A percentile compares a stretch with the other conserved stretches of the same genome.
These are phyloP conservation scores for Aquilaria sinensis DNA, from an alignment of 345 rosid genomes.

Conservation along the genomic window DNA sequence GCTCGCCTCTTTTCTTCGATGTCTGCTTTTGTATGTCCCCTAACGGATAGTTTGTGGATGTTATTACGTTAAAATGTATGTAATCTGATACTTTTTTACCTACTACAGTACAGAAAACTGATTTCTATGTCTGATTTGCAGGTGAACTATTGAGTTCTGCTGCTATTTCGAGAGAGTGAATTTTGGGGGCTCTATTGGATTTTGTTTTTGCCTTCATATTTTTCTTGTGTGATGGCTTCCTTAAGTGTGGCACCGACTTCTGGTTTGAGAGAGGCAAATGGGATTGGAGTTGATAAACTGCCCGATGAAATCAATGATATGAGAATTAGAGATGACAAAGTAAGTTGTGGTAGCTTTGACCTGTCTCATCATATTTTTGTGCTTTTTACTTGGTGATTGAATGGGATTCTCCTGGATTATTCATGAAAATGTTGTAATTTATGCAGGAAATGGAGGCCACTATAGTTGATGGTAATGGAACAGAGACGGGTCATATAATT, in stretches of 20 bases:
- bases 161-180: slow-evolving; percentile 9
- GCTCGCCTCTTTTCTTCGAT: background rate
- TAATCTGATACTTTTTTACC: background rate
- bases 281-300: slow-evolving; percentile 64
- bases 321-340: slow-evolving; percentile 92
- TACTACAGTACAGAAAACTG: background rate
- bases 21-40: background rate
- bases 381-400: background rate
- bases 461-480: slow-evolving; percentile 79
- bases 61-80: background rate
- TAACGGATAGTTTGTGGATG: background rate
- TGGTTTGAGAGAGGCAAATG: slow-evolving; percentile 49
- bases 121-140: slow-evolving; percentile 11
- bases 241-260: slow-evolving; percentile 45
- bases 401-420: background rate
- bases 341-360: slow-evolving; percentile 8
- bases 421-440: slow-evolving; percentile 5
- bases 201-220: background rate
- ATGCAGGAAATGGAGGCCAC: slow-evolving; percentile 84
- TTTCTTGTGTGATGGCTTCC: slow-evolving; percentile 44
- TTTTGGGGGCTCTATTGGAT: slow-evolving; percentile 2
- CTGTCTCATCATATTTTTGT: background rate
- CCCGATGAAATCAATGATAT: slow-evolving; percentile 86
- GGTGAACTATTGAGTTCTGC: slow-evolving; percentile 10
- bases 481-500: slow-evolving; percentile 79